Conservation (phyloP, 352 stramenopile genomes). For the Globisporangium echinulatum region DNA sequence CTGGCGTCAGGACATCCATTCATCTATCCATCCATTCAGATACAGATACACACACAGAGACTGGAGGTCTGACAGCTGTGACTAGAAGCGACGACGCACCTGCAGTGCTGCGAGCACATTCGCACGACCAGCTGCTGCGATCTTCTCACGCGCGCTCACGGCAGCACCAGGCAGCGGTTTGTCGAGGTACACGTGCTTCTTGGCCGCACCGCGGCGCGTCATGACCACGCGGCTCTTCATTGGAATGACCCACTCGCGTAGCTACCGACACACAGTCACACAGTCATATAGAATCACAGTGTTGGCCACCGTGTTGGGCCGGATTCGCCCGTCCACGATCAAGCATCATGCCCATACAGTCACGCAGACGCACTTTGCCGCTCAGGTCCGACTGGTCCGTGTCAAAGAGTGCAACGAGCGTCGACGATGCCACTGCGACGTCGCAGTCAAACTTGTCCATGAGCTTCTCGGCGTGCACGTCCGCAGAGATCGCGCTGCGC, state of each 20-base stretch:
- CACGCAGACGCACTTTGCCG: slow-evolving; percentile 12
- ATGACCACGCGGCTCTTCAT: slow-evolving; percentile 48
- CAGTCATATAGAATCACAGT: background rate
- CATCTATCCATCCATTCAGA: background rate
- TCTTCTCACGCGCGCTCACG: slow-evolving; percentile 27
- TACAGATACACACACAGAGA: background rate
- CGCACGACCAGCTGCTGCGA: slow-evolving; percentile 18
- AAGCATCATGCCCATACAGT: slow-evolving; percentile 6
- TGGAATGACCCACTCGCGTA: slow-evolving; percentile 37
- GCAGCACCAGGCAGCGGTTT: slow-evolving; percentile 21
- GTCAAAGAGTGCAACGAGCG: slow-evolving; percentile 68
- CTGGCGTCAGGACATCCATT: no score
- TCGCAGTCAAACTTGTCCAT: slow-evolving; percentile 70
- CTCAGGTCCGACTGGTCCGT: slow-evolving; percentile 12
- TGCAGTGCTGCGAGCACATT: slow-evolving; percentile 22
- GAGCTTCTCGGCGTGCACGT: slow-evolving; percentile 42
- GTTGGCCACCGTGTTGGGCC: no score
- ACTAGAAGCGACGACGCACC: slow-evolving; percentile 9
- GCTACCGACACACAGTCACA: slow-evolving; percentile 16
- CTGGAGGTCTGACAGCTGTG: background rate
- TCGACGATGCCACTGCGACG: slow-evolving; percentile 62
- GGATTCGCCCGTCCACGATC: background rate
- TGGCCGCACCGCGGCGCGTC: slow-evolving; percentile 15
- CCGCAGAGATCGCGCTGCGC: slow-evolving; percentile 43
- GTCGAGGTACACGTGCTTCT: slow-evolving; percentile 59